A percentile compares a stretch with the other conserved stretches of the same genome.
Evolutionary conservation across 164 flowering plant genomes (phyloP).

Genomic region (Vitis riparia): DNA sequence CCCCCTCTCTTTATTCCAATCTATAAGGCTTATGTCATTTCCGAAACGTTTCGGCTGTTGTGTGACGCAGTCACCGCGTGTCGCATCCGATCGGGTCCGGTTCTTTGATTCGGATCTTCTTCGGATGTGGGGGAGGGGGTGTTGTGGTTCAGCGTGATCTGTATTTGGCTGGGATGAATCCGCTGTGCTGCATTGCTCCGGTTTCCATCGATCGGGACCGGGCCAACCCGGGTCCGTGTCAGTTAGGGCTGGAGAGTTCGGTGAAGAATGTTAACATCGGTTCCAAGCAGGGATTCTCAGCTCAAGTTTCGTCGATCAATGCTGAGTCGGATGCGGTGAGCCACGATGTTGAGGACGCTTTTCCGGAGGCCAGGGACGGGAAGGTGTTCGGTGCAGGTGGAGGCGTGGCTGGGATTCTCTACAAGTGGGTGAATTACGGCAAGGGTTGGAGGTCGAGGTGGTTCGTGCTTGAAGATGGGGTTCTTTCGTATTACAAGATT

Average conservation of each 20-base stretch:
- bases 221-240: constrained; percentile 34
- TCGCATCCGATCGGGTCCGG: constrained; percentile 37
- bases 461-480: constrained; percentile 87
- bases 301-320: constrained; percentile 47
- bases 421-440: constrained; percentile 97
- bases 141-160: neutral
- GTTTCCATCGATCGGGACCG: constrained; percentile 85
- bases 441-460: constrained; percentile 86
- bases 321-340: constrained; percentile 25
- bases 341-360: constrained; percentile 23
- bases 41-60: constrained; percentile 14
- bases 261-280: constrained; percentile 25
- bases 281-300: constrained; percentile 44
- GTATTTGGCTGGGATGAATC: constrained; percentile 57
- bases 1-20: constrained; percentile 5
- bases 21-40: constrained; percentile 34
- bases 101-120: neutral
- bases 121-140: neutral
- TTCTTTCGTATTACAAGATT: constrained; percentile 86
- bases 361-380: constrained; percentile 31
- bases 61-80: constrained; percentile 11
- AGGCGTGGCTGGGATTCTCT: constrained; percentile 68
- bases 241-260: constrained; percentile 38
- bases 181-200: constrained; percentile 99
- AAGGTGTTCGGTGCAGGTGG: constrained; percentile 30